Evolutionary conservation across 495 filamentous ascomycete genomes (phyloP).

Genomic region (Podospora pseudocomata): DNA sequence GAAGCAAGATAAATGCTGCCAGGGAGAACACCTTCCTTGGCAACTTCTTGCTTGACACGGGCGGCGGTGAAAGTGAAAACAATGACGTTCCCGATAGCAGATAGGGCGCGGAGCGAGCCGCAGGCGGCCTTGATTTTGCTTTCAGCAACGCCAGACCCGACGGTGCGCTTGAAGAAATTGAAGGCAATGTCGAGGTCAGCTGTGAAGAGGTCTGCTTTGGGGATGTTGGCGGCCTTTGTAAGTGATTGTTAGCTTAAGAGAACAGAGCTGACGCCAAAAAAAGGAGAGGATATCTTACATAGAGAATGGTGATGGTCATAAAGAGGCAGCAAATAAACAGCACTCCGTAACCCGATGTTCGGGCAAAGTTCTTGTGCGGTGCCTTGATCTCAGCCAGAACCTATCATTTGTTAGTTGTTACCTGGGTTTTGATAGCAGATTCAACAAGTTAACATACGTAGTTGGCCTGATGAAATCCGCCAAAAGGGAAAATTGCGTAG

Average conservation of each 20-base stretch:
- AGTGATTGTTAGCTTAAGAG: background rate
- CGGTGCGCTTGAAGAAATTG: slow-evolving; percentile 21
- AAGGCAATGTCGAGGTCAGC: slow-evolving; percentile 16
- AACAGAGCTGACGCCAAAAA: background rate
- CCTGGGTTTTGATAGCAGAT: background rate
- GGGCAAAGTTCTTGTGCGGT: slow-evolving; percentile 23
- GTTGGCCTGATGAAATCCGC: slow-evolving; percentile 26
- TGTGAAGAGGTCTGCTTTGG: slow-evolving; percentile 16
- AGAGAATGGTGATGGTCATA: slow-evolving; percentile 14
- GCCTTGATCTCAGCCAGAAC: slow-evolving; percentile 22
- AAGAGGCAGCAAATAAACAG: slow-evolving; percentile 12
- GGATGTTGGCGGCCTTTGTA: slow-evolving; percentile 19
- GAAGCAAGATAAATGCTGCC: slow-evolving; percentile 20
- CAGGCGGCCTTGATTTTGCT: slow-evolving; percentile 28
- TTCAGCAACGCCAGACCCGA: slow-evolving; percentile 9
- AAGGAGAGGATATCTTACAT: background rate
- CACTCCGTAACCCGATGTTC: slow-evolving; percentile 47
- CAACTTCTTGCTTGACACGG: slow-evolving; percentile 22
- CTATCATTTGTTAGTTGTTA: background rate
- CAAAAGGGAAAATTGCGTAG: slow-evolving; percentile 22
- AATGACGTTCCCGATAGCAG: slow-evolving; percentile 23
- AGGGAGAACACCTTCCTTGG: slow-evolving; percentile 23
- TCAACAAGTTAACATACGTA: slow-evolving; percentile 11
- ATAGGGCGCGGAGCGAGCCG: slow-evolving; percentile 16
- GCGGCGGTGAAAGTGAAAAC: slow-evolving; percentile 25